phyloP scores from a whole-genome alignment of 2,329 filamentous ascomycete genomes.

The Aspergillus udagawae region DNA sequence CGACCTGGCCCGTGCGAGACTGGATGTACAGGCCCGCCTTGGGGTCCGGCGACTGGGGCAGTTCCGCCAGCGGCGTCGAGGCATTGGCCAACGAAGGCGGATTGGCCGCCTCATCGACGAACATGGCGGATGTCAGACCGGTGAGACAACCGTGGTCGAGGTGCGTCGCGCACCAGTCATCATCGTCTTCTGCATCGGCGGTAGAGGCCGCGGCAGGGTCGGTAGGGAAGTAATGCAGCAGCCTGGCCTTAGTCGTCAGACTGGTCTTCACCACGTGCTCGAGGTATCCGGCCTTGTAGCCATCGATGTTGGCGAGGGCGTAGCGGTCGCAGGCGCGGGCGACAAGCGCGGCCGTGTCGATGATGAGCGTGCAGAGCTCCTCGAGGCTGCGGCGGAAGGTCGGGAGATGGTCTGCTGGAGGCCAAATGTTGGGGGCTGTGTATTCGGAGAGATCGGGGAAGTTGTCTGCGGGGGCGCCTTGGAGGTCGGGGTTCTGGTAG shows the following conservation, averaged over 20 bases:
- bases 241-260: conserved; percentile 81
- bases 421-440: conserved; percentile 88
- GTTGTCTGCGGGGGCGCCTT: conserved; percentile 33
- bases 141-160: conserved; percentile 91
- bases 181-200: conserved; percentile 45
- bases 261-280: conserved; percentile 83
- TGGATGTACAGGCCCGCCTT: conserved; percentile 90
- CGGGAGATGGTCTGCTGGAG: conserved; percentile 62
- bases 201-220: not conserved
- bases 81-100: conserved; percentile 31
- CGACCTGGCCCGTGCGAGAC: conserved; percentile 72
- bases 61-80: conserved; percentile 57
- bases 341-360: conserved; percentile 83
- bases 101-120: conserved; percentile 69
- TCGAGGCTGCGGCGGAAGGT: conserved; percentile 72
- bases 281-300: conserved; percentile 73
- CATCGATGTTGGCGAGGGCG: conserved; percentile 71
- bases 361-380: conserved; percentile 74
- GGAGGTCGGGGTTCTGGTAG: conserved; percentile 38
- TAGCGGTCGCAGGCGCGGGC: conserved; percentile 87
- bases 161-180: conserved; percentile 83
- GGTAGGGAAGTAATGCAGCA: conserved; percentile 85
- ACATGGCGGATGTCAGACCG: conserved; percentile 92
- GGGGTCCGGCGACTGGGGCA: conserved; percentile 73
- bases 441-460: conserved; percentile 72